Evolutionary conservation across 2,329 filamentous ascomycete genomes (phyloP).

Genomic region (Penicillium sp.): DNA sequence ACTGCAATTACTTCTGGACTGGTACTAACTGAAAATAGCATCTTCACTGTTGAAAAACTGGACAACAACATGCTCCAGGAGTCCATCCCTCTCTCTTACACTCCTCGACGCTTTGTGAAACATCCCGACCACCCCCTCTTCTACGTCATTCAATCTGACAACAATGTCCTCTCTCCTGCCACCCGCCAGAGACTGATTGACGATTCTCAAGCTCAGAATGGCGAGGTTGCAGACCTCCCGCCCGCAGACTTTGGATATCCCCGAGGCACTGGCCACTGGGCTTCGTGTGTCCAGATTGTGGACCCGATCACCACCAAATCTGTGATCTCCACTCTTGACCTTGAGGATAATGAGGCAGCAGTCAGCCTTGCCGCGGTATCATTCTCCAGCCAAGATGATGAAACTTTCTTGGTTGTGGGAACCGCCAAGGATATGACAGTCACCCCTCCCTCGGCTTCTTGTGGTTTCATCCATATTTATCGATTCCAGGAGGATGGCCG

Average conservation of each 20-base stretch:
- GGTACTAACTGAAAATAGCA: constrained; percentile 52
- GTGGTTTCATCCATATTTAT: constrained; percentile 90
- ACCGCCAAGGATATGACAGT: constrained; percentile 87
- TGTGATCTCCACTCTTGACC: constrained; percentile 74
- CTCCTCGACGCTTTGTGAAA: constrained; percentile 80
- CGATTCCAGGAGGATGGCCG: constrained; percentile 83
- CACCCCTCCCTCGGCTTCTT: constrained; percentile 70
- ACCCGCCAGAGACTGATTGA: constrained; percentile 72
- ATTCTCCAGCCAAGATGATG: constrained; percentile 85
- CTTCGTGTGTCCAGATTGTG: constrained; percentile 89
- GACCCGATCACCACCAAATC: constrained; percentile 75
- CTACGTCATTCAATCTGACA: constrained; percentile 91
- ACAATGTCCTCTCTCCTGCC: constrained; percentile 81
- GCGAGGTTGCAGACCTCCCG: constrained; percentile 68
- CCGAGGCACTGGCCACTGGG: constrained; percentile 80
- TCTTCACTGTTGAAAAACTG: constrained; percentile 86
- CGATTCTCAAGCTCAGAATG: constrained; percentile 69
- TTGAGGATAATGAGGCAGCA: constrained; percentile 88
- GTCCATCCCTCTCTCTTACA: constrained; percentile 82
- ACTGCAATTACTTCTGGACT: not conserved
- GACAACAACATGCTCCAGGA: constrained; percentile 84
- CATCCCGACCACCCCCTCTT: constrained; percentile 87
- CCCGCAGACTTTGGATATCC: constrained; percentile 88
- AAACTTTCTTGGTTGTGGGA: constrained; percentile 88
- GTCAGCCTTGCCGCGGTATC: constrained; percentile 80